Evolutionary conservation across 768 basidiomycete genomes (phyloP).

Genomic region (Rhodotorula diobovata): DNA sequence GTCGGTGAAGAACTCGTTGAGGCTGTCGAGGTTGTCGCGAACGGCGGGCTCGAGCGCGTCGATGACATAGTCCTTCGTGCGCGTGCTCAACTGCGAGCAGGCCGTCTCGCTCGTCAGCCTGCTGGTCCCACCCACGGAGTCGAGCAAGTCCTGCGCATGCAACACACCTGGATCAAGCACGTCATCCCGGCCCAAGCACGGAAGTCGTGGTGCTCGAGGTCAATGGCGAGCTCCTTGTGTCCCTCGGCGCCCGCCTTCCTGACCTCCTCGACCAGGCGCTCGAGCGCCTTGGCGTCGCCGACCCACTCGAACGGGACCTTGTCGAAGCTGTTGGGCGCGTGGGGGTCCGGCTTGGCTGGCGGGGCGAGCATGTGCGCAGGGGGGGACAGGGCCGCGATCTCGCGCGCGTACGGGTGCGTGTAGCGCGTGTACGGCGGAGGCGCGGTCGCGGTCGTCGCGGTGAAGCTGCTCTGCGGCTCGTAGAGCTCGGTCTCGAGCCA

Average conservation of each 20-base stretch:
- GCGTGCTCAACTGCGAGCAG: slow-evolving; percentile 52
- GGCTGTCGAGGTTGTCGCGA: slow-evolving; percentile 64
- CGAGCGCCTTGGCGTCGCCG: slow-evolving; percentile 57
- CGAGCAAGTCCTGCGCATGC: no score
- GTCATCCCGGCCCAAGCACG: slow-evolving; percentile 80
- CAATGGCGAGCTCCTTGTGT: slow-evolving; percentile 74
- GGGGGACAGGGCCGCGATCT: slow-evolving; percentile 22
- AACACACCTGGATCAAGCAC: slow-evolving; percentile 84
- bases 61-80: slow-evolving; percentile 78
- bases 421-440: slow-evolving; percentile 32
- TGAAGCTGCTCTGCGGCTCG: slow-evolving; percentile 23
- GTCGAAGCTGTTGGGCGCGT: slow-evolving; percentile 53
- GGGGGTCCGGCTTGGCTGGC: slow-evolving; percentile 18
- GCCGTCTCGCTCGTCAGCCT: no score
- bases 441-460: slow-evolving; percentile 3
- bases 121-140: no score
- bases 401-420: slow-evolving; percentile 33
- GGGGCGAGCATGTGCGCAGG: slow-evolving; percentile 30
- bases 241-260: slow-evolving; percentile 10
- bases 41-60: slow-evolving; percentile 65
- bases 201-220: slow-evolving; percentile 89
- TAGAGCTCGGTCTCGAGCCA: slow-evolving; percentile 65
- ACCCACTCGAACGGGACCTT: slow-evolving; percentile 69
- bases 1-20: slow-evolving; percentile 75
- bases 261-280: slow-evolving; percentile 65